Conservation (phyloP, 208 protist species). For the Kentomonas sorsogonicus region DNA sequence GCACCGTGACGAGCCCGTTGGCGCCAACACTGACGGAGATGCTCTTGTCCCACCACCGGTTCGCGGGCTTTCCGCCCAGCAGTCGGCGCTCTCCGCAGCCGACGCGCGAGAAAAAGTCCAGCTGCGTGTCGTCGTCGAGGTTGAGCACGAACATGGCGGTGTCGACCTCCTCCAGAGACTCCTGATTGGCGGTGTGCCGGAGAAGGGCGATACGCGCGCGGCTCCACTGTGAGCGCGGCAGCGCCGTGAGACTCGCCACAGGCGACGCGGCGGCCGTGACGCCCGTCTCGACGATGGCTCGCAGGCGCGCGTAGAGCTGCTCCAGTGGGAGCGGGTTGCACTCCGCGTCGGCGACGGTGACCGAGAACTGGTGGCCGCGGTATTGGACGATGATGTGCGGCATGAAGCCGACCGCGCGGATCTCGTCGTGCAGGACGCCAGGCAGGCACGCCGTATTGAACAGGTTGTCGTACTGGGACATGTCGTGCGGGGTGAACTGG, state of each 20-base stretch:
- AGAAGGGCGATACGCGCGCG: slow-evolving; percentile 42
- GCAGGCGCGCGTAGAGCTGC: slow-evolving; percentile 73
- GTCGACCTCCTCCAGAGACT: slow-evolving; percentile 60
- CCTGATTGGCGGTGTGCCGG: slow-evolving; percentile 46
- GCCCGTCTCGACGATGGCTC: slow-evolving; percentile 46
- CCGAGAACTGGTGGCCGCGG: slow-evolving; percentile 61
- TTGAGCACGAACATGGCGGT: slow-evolving; percentile 81
- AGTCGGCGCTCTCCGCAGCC: slow-evolving; percentile 22
- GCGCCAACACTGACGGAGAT: slow-evolving; percentile 61
- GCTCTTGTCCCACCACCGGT: slow-evolving; percentile 90
- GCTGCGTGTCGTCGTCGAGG: slow-evolving; percentile 53
- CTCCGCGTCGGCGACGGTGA: slow-evolving; percentile 69
- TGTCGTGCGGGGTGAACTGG: slow-evolving; percentile 66
- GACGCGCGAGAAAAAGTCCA: slow-evolving; percentile 31
- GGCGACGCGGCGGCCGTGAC: slow-evolving; percentile 30
- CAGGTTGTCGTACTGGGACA: slow-evolving; percentile 75
- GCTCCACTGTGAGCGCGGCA: slow-evolving; percentile 68
- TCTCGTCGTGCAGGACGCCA: slow-evolving; percentile 73
- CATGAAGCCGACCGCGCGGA: slow-evolving; percentile 51
- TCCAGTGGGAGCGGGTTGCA: slow-evolving; percentile 57
- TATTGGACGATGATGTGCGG: slow-evolving; percentile 76
- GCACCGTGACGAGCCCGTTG: slow-evolving; percentile 47
- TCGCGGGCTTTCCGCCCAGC: slow-evolving; percentile 27
- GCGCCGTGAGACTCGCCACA: slow-evolving; percentile 55
- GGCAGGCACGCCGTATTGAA: slow-evolving; percentile 80